Conservation (phyloP, 1,284 basidiomycete genomes). For the Cutaneotrichosporon arboriforme region DNA sequence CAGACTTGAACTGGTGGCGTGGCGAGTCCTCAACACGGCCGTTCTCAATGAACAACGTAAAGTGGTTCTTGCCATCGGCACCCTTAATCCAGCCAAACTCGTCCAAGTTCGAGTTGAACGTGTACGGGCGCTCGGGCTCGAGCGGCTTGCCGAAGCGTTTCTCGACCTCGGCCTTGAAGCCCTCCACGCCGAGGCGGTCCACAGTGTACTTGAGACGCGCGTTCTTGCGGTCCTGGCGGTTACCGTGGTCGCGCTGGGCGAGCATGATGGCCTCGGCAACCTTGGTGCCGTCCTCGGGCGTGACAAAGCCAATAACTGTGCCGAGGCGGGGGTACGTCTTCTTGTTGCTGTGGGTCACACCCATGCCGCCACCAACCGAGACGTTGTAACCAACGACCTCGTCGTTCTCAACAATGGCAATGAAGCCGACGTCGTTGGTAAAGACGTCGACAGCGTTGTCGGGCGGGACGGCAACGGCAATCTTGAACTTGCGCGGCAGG, state of each 20-base stretch:
- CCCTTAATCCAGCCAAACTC: slow-evolving; percentile 89
- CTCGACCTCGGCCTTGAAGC: slow-evolving; percentile 87
- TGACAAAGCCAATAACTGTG: slow-evolving; percentile 88
- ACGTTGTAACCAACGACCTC: slow-evolving; percentile 85
- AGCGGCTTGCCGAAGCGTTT: slow-evolving; percentile 77
- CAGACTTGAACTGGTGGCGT: slow-evolving; percentile 85
- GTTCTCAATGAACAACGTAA: slow-evolving; percentile 94
- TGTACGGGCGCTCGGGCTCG: slow-evolving; percentile 65
- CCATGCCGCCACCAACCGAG: slow-evolving; percentile 92
- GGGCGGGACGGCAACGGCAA: slow-evolving; percentile 92
- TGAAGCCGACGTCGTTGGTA: slow-evolving; percentile 92
- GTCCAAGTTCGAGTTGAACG: slow-evolving; percentile 87
- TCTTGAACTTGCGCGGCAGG: slow-evolving; percentile 97
- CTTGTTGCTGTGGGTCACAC: slow-evolving; percentile 97
- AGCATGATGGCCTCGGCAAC: slow-evolving; percentile 92
- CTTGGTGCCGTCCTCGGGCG: slow-evolving; percentile 73
- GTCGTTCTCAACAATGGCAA: slow-evolving; percentile 77
- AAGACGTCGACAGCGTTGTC: slow-evolving; percentile 96
- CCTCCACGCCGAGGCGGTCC: slow-evolving; percentile 82
- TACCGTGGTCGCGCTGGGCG: slow-evolving; percentile 91
- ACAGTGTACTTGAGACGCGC: slow-evolving; percentile 96
- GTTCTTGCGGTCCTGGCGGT: slow-evolving; percentile 74
- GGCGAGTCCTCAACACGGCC: slow-evolving; percentile 93
- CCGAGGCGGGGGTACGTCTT: slow-evolving; percentile 94
- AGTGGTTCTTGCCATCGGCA: slow-evolving; percentile 83